phyloP scores from a whole-genome alignment of 148 eudicot genomes.

The Gaultheria prostrata region DNA sequence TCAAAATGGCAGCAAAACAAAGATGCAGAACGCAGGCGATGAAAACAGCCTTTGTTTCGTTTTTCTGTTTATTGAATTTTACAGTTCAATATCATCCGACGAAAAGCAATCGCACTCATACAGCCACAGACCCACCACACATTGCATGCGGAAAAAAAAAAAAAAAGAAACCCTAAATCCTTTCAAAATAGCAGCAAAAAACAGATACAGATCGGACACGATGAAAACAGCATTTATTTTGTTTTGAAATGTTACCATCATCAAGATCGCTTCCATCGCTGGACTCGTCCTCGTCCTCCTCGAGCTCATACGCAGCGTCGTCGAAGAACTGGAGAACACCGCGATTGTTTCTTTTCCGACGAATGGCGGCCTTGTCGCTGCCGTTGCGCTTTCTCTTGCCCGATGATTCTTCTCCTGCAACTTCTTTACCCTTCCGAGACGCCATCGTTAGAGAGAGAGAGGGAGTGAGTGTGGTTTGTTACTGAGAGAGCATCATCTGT shows the following conservation, averaged over 20 bases:
- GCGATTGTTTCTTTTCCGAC: conserved; percentile 41
- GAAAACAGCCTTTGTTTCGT: neutral
- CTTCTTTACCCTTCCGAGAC: conserved; percentile 56
- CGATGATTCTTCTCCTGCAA: conserved; percentile 33
- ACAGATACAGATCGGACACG: neutral
- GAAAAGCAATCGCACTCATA: neutral
- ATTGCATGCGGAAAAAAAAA: neutral
- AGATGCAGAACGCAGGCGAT: neutral
- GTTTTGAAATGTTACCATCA: conserved; percentile 23
- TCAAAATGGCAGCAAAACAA: neutral
- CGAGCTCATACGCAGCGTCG: conserved; percentile 48
- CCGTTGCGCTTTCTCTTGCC: conserved; percentile 34
- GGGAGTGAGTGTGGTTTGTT: neutral
- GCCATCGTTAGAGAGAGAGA: conserved; percentile 29
- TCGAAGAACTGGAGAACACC: conserved; percentile 64
- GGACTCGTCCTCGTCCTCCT: conserved; percentile 34
- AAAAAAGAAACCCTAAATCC: neutral
- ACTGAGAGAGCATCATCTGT: neutral
- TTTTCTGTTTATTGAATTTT: too few relatives aligned
- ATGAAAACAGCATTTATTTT: conserved; percentile 5
- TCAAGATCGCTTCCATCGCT: conserved; percentile 29
- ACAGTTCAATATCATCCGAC: neutral
- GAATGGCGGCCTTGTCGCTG: conserved; percentile 33
- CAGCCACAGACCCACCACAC: neutral
- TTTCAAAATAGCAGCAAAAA: neutral